phyloP scores from a whole-genome alignment of 352 stramenopile genomes.

The Globisporangium spinosum region DNA sequence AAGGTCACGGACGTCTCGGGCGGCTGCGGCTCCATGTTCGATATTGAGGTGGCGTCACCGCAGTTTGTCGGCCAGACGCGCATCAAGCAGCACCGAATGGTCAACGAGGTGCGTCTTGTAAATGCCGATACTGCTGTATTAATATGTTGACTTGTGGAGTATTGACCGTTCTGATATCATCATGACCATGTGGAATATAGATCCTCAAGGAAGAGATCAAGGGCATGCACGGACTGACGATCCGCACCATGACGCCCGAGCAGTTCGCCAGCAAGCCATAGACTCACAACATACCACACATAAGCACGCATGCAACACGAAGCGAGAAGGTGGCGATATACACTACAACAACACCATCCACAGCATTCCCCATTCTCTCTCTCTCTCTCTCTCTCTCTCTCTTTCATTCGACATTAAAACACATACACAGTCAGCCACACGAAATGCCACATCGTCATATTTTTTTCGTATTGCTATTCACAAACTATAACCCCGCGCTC shows the following conservation, averaged over 20 bases:
- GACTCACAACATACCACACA: constrained; percentile 12
- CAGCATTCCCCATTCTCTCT: not conserved
- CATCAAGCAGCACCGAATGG: constrained; percentile 86
- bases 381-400: not conserved
- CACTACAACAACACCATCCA: not conserved
- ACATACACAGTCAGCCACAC: not conserved
- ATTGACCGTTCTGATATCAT: not conserved
- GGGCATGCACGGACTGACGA: constrained; percentile 83
- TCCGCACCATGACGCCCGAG: constrained; percentile 74
- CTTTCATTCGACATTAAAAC: not conserved
- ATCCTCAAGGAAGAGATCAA: constrained; percentile 85
- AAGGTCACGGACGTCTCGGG: constrained; percentile 86
- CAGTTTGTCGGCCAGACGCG: constrained; percentile 76
- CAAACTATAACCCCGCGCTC: not conserved
- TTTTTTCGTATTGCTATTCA: not conserved
- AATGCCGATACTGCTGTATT: not conserved
- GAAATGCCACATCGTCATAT: not conserved
- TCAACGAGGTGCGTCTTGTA: constrained; percentile 64
- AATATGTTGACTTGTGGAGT: not conserved
- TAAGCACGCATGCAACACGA: not conserved
- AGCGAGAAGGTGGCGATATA: constrained; percentile 1
- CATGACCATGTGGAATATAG: constrained; percentile 23
- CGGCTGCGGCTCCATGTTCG: constrained; percentile 87
- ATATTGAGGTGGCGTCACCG: constrained; percentile 81
- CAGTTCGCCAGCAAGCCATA: constrained; percentile 65